Evolutionary conservation across 106 monocot species (phyloP), one percentile per base, ranked within the genome.

Genomic region (Xerophyta viscosa): DNA sequence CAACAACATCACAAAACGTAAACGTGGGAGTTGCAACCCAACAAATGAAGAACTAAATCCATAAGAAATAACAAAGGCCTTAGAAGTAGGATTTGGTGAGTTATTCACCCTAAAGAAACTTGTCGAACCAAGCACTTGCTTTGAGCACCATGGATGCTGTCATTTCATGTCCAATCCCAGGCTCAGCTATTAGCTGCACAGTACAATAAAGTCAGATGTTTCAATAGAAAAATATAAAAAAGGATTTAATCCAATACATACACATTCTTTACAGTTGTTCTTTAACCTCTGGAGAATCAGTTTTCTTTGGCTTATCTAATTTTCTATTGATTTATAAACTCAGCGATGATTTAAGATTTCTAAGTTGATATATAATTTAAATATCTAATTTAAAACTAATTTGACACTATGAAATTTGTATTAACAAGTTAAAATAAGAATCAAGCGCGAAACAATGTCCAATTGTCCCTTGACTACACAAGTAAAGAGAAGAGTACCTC

Each of bases 41-140:
- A n/a, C n/a, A n/a, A n/a, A n/a, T n/a, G n/a, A n/a, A n/a, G n/a
- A n/a, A n/a, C n/a, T n/a, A n/a, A n/a, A n/a, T n/a, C n/a, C n/a
- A n/a, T n/a, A n/a, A n/a, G n/a, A n/a, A n/a, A n/a, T n/a, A n/a
- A n/a, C n/a, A n/a, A n/a, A n/a, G n/a, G n/a, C n/a, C n/a, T n/a
- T n/a, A 52, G 28, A 7, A 20, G 2, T 19, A 46, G 2, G 19
- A 46, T 19, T 46, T 18, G 7, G 46, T 19, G 20, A 46, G 46
- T 20, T 10, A 25, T 25, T 29, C 23, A 56, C 44, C 26, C 46
- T 78, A 78, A 26, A 94, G 81, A 56, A 84, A 79, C 25, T 37
- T 66, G 58, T 94, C 88, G 18, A 94, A 78, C 88, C 88, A 88
- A 47, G 72, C 68, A 29, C 94, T 88, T 29, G 81, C 94, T 64